Percentiles rank a stretch among this genome's conserved stretches.
These are phyloP conservation scores for Scutellaria minor DNA, from an alignment of 257 asterid species.

Conservation along the genomic window DNA sequence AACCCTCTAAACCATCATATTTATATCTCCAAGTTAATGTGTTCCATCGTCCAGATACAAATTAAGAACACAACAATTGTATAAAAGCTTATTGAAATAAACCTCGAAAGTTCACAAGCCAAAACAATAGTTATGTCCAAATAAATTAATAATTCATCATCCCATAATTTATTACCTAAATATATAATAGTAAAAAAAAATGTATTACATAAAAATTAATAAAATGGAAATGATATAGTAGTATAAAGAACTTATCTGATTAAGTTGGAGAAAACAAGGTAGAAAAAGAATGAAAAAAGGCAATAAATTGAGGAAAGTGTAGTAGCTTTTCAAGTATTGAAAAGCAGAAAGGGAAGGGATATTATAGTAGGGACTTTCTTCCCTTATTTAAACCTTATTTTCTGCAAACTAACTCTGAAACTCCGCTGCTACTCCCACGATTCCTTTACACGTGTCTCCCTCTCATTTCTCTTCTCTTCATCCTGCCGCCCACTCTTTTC, in stretches of 20 bases:
- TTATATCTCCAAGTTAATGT: too few relatives aligned
- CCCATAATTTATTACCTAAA: too few relatives aligned
- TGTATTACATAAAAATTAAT: too few relatives aligned
- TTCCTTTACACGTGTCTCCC: conserved; percentile 42
- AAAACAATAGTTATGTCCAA: too few relatives aligned
- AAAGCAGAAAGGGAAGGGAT: conserved; percentile 6
- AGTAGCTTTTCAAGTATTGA: background rate
- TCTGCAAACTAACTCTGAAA: conserved; percentile 38
- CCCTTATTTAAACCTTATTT: conserved; percentile 35
- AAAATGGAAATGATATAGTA: too few relatives aligned
- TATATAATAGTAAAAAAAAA: too few relatives aligned
- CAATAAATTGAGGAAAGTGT: background rate
- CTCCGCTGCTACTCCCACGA: conserved; percentile 49
- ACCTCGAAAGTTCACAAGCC: too few relatives aligned
- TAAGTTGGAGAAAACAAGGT: background rate
- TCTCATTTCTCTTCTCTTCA: conserved; percentile 10
- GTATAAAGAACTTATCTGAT: background rate
- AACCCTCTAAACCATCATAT: too few relatives aligned
- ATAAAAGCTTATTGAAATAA: too few relatives aligned
- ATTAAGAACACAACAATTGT: too few relatives aligned
- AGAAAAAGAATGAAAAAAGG: background rate
- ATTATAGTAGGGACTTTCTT: background rate
- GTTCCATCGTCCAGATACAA: too few relatives aligned
- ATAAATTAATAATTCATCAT: too few relatives aligned
- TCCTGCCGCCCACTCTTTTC: conserved; percentile 41